Evolutionary conservation across 805 yeast genomes (phyloP), one percentile per base, ranked within the genome.

Genomic region (Yamadazyma sp.): DNA sequence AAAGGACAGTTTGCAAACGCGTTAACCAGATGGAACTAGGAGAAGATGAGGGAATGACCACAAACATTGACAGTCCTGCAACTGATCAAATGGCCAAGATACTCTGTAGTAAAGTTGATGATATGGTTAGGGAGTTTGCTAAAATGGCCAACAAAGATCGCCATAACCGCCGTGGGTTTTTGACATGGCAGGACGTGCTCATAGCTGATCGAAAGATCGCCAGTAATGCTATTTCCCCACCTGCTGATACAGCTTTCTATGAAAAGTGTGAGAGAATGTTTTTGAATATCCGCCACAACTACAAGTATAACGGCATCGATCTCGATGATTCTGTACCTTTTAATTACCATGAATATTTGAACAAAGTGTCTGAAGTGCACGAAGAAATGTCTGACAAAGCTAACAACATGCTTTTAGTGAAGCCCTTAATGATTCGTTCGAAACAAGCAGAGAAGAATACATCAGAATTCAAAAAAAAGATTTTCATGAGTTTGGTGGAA

Each of bases 161-260:
- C 40, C 12, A 30, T 35, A 17, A 47, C 48, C 13, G 3, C 37
- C 33, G 25, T 44, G 38, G 34, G 41, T 52, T 17, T 28, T 42
- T 31, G 18, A 49, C 41, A 10, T 64, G 70, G 70, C 62, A 56
- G 30, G 59, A 61, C 26, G 44, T 62, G 2, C 35, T 64, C 6
- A 31, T 53, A 8, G 53, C 60, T 9, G 56, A 54, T 1, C 22
- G 58, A 12, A 41, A 42, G 14, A 34, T 42, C 3, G 52, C 41
- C 4, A 24, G 48, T 6, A 45, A 15, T n/a, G 10, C 17, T 14
- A 13, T 21, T 6, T 12, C 28, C 12, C 12, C 23, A 8, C 12
- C 15, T 3, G 24, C 15, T 9, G 33, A 20, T 4, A 6, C 10
- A 5, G n/a, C n/a, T 12, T 34, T 56, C 16, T 59, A 59, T 42